These are phyloP conservation scores for Ophiobolus disseminans DNA, from an alignment of 2,329 filamentous ascomycete species.

Conservation along the genomic window DNA sequence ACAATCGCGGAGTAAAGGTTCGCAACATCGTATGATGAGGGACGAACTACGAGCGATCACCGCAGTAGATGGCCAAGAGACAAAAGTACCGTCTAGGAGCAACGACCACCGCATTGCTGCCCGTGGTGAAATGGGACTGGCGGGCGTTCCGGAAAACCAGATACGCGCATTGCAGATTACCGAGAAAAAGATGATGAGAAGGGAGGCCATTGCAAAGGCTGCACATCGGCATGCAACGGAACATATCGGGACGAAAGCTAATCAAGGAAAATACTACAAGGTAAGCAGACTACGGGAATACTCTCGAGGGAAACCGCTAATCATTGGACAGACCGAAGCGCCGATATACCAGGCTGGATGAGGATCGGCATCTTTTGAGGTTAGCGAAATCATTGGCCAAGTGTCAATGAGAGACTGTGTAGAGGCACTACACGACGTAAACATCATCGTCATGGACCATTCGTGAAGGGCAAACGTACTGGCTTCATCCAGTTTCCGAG, in stretches of 20 bases:
- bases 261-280: constrained; percentile 10
- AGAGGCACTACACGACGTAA: no score
- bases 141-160: constrained; percentile 21
- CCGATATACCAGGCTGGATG: constrained; percentile 17
- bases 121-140: constrained; percentile 26
- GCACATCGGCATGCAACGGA: constrained; percentile 16
- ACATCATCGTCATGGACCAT: no score
- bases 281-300: constrained; percentile 1
- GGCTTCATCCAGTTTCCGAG: no score
- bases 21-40: constrained; percentile 12
- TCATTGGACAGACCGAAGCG: constrained; percentile 5
- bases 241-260: constrained; percentile 16
- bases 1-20: constrained; percentile 10
- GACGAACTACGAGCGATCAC: constrained; percentile 6
- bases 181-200: constrained; percentile 28
- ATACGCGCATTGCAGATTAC: constrained; percentile 16
- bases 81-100: not conserved
- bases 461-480: no score
- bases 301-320: constrained; percentile 3
- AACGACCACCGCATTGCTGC: constrained; percentile 19
- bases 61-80: not conserved
- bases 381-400: no score
- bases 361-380: no score
- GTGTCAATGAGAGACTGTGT: no score
- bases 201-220: constrained; percentile 18